phyloP scores from a whole-genome alignment of 148 eudicot genomes.

The Diospyros lotus region DNA sequence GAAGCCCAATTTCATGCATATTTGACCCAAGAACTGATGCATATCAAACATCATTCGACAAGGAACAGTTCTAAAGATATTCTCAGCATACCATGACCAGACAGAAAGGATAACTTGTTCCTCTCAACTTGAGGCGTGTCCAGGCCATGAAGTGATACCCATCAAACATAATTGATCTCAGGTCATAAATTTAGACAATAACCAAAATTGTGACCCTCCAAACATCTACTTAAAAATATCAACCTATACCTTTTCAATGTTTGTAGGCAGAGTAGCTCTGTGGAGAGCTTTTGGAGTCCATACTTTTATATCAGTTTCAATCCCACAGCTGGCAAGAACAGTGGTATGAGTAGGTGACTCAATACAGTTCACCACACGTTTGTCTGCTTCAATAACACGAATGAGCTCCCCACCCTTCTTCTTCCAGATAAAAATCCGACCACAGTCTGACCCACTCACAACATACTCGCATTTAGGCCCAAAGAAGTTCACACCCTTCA shows the following conservation, averaged over 20 bases:
- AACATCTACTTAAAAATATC: neutral
- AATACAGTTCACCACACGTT: conserved; percentile 74
- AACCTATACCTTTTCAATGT: conserved; percentile 55
- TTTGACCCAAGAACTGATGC: too few relatives aligned
- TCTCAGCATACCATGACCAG: too few relatives aligned
- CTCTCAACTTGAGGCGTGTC: too few relatives aligned
- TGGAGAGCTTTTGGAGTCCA: conserved; percentile 78
- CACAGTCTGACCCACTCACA: conserved; percentile 36
- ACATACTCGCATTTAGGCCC: conserved; percentile 83
- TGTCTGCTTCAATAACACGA: conserved; percentile 88
- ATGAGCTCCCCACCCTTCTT: conserved; percentile 58
- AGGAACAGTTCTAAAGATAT: too few relatives aligned
- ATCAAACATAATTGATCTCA: too few relatives aligned
- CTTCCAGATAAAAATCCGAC: conserved; percentile 72
- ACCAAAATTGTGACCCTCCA: too few relatives aligned
- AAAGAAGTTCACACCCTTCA: conserved; percentile 81
- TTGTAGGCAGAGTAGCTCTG: conserved; percentile 60
- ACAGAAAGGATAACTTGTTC: too few relatives aligned
- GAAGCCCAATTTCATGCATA: too few relatives aligned
- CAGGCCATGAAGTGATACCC: too few relatives aligned
- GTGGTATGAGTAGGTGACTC: conserved; percentile 75
- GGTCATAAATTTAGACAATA: too few relatives aligned
- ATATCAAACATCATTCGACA: too few relatives aligned
- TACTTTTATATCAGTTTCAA: conserved; percentile 72
- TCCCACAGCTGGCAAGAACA: conserved; percentile 82